Evolutionary conservation across 257 asterid genomes (phyloP).

Genomic region (Rehmannia glutinosa): DNA sequence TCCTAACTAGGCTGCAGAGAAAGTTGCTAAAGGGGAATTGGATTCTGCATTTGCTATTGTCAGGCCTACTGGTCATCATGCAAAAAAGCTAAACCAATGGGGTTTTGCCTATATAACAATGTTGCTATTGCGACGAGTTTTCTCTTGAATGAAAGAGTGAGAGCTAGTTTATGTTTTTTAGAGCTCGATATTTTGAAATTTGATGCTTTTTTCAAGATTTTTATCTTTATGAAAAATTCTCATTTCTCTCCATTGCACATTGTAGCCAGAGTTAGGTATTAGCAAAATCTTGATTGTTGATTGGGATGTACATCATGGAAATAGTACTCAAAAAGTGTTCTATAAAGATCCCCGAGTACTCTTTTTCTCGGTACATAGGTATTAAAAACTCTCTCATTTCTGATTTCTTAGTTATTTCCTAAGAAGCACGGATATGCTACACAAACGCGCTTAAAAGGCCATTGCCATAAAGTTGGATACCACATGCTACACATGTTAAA

Average conservation of each 20-base stretch:
- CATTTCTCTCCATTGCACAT: constrained; percentile 6
- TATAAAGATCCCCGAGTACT: constrained; percentile 86
- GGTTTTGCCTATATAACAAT: constrained; percentile 89
- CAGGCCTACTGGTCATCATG: constrained; percentile 99
- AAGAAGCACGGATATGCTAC: too few relatives aligned
- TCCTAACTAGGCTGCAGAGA: constrained; percentile 73
- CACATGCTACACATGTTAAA: too few relatives aligned
- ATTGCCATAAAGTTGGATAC: too few relatives aligned
- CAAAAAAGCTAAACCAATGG: constrained; percentile 87
- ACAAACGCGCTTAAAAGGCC: too few relatives aligned
- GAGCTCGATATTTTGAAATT: constrained; percentile 9
- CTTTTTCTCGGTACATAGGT: constrained; percentile 99
- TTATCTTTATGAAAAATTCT: neutral
- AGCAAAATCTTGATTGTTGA: constrained; percentile 82
- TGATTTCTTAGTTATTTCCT: too few relatives aligned
- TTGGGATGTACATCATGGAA: constrained; percentile 99
- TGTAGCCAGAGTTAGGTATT: constrained; percentile 77
- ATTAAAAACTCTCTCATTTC: neutral
- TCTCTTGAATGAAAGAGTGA: constrained; percentile 76
- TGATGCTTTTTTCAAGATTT: neutral
- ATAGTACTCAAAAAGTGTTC: constrained; percentile 92
- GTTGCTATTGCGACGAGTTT: constrained; percentile 81
- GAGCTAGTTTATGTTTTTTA: too few relatives aligned
- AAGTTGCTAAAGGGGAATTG: constrained; percentile 80
- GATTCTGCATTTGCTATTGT: constrained; percentile 89